Evolutionary conservation across 2,329 filamentous ascomycete species (phyloP), one percentile per base, ranked within the genome.

Genomic region (Alternaria hordeiaustralica): DNA sequence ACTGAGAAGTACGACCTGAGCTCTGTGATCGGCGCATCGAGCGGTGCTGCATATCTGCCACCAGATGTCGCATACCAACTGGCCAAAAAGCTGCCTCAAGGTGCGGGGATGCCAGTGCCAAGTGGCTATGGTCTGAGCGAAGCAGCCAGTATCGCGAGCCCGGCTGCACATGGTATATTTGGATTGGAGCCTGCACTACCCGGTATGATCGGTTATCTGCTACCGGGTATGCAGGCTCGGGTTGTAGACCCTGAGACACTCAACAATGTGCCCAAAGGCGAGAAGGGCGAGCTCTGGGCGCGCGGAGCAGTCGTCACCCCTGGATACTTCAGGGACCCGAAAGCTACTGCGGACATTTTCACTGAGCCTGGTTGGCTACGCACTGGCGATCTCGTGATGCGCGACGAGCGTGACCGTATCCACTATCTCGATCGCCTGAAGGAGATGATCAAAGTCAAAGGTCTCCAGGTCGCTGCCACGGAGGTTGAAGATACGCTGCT

Each of bases 401-500:
- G 74, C 5, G 75, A 78, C 58, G 66, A 72, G 53, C 26, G 60
- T 1, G 74, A 77, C 59, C 53, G 70, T 2, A 67, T 76, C 6
- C 65, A 69, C 36, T 76, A 75, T 44, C 64, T 82, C 3, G 82
- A 83, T 65, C 74, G 79, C 8, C 51, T 75, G 10, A 78, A 83
- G 70, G 80, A 84, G 62, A 77, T 84, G 53, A 84, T 84, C 66
- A 84, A 84, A 61, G 82, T 84, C 12, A 84, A 84, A 68, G 84
- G 84, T 4, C 76, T 83, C 43, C 83, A 85, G 73, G 82, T 85
- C n/a, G 81, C 83, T 7, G 84, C 84, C 3, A 83, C 82, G 0
- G 84, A 85, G 55, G 75, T 85, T 1, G 83, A 85, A 71, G 81
- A 78, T n/a, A 71, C 79, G n/a, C 69, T 85, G 4, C 67, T 84